Conservation (phyloP, 2,329 filamentous ascomycete species). For the Rugonectria rugulosa region DNA sequence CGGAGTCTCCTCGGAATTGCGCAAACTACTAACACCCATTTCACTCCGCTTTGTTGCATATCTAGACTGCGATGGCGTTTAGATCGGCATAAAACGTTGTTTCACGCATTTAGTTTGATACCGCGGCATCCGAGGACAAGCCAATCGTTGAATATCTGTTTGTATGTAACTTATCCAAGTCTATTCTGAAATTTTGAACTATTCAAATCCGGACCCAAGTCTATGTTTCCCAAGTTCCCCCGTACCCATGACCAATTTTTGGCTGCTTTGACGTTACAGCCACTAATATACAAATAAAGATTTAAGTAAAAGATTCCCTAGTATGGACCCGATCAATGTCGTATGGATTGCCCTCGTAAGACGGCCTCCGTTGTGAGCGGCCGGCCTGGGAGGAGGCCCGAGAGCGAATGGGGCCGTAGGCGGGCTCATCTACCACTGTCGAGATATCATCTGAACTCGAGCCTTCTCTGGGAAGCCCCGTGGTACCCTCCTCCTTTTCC, state of each 20-base stretch:
- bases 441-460: conserved; percentile 2
- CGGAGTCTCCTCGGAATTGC: no score
- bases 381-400: not conserved
- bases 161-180: no score
- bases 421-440: conserved; percentile 6
- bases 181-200: no score
- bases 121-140: no score
- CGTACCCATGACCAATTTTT: not conserved
- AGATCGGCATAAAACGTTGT: no score
- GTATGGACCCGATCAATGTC: conserved; percentile 14
- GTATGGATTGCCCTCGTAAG: conserved; percentile 11
- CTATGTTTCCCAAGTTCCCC: no score
- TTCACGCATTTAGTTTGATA: no score
- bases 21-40: no score
- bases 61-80: no score
- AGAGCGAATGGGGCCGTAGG: not conserved
- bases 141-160: no score
- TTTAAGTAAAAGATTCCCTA: conserved; percentile 6
- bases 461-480: not conserved
- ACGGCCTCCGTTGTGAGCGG: not conserved
- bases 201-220: no score
- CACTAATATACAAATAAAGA: not conserved
- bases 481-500: not conserved
- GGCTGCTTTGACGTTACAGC: not conserved
- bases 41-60: no score